These are phyloP conservation scores for Mycena floridula DNA, from an alignment of 768 basidiomycete species.

Conservation along the genomic window DNA sequence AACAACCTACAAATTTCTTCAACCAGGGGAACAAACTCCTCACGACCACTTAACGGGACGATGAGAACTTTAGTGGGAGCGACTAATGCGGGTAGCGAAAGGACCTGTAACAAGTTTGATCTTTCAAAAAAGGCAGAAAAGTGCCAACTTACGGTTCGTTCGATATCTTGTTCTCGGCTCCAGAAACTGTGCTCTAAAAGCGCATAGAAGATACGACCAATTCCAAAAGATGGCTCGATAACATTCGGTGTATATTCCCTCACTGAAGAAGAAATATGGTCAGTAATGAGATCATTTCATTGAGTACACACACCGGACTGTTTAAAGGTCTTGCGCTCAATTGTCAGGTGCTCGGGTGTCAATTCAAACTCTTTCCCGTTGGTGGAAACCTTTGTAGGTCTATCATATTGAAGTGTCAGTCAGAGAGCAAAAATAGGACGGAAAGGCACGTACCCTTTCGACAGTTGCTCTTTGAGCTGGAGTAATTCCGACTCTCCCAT, in stretches of 20 bases:
- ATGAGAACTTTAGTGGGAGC: conserved; percentile 97
- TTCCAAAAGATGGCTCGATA: conserved; percentile 97
- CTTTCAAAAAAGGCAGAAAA: conserved; percentile 9
- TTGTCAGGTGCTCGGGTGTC: conserved; percentile 66
- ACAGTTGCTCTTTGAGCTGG: conserved; percentile 65
- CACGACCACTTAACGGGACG: conserved; percentile 84
- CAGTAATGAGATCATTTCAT: not conserved
- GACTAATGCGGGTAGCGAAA: conserved; percentile 83
- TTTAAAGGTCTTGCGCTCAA: conserved; percentile 82
- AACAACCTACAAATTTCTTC: conserved; percentile 80
- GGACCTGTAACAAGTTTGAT: no score
- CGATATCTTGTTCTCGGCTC: conserved; percentile 87
- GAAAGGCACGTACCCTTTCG: conserved; percentile 53
- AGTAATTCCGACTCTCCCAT: conserved; percentile 63
- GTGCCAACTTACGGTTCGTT: conserved; percentile 73
- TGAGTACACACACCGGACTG: conserved; percentile 58
- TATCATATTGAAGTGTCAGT: not conserved
- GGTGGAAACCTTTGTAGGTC: not conserved
- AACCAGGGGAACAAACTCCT: conserved; percentile 80
- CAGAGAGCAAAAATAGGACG: conserved; percentile 4
- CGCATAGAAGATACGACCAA: conserved; percentile 92
- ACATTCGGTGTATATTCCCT: conserved; percentile 97
- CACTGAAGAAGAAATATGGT: conserved; percentile 37
- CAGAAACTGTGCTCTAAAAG: conserved; percentile 96
- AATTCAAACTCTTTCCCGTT: conserved; percentile 58